phyloP scores from a whole-genome alignment of 495 filamentous ascomycete species.

The Aspergillus nanangensis region DNA sequence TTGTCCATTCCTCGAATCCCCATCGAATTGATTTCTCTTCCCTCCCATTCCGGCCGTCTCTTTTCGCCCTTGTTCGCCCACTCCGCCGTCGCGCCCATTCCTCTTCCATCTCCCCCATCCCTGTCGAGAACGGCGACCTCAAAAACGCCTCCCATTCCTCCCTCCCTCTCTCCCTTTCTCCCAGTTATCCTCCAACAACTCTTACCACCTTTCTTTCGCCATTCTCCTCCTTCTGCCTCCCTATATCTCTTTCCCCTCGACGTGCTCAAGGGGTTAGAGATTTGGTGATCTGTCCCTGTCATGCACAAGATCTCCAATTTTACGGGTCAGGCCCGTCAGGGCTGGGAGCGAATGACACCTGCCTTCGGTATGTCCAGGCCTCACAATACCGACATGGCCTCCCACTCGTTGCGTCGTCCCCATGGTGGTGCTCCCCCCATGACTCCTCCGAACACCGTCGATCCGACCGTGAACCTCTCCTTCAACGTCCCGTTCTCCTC shows the following conservation, averaged over 20 bases:
- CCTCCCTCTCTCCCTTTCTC: constrained; percentile 16
- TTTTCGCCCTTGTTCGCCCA: constrained; percentile 27
- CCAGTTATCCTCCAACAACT: constrained; percentile 1
- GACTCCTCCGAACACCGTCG: constrained; percentile 58
- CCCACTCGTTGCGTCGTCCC: constrained; percentile 63
- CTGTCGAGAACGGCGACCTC: constrained; percentile 32
- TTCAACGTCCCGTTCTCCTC: constrained; percentile 97
- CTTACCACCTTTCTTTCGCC: constrained; percentile 13
- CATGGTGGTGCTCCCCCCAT: constrained; percentile 62
- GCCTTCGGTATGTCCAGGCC: constrained; percentile 76
- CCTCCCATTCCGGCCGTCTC: constrained; percentile 21
- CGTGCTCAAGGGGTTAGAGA: constrained; percentile 39
- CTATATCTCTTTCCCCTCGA: constrained; percentile 37
- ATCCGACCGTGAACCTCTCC: constrained; percentile 69
- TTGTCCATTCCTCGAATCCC: constrained; percentile 16
- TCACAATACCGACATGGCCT: constrained; percentile 72
- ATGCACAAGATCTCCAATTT: constrained; percentile 96
- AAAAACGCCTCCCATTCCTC: constrained; percentile 10
- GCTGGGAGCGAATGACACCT: constrained; percentile 86
- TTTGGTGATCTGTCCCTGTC: constrained; percentile 23
- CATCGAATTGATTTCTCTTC: constrained; percentile 17
- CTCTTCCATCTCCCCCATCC: constrained; percentile 23
- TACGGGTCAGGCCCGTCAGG: constrained; percentile 76
- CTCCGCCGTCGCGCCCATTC: constrained; percentile 31
- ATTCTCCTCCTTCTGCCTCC: constrained; percentile 14